These are phyloP conservation scores for Exophiala sideris DNA, from an alignment of 2,329 filamentous ascomycete genomes.

Conservation along the genomic window DNA sequence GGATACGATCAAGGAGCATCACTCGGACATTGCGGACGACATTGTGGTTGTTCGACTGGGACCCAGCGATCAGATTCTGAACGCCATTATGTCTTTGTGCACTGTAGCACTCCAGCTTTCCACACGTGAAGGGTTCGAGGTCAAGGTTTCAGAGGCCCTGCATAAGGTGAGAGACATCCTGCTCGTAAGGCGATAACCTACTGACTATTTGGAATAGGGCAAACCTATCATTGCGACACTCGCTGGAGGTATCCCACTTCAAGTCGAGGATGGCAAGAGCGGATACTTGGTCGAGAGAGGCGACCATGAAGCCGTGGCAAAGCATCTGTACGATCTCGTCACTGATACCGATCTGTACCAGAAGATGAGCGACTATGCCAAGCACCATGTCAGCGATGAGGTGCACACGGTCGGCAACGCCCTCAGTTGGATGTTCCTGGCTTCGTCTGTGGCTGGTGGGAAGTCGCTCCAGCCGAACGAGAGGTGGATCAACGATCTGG, in stretches of 20 bases:
- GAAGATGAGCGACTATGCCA: slow-evolving; percentile 64
- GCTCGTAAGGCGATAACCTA: background rate
- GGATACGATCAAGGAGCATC: slow-evolving; percentile 60
- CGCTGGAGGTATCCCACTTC: slow-evolving; percentile 76
- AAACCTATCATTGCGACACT: slow-evolving; percentile 72
- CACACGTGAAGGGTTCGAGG: slow-evolving; percentile 78
- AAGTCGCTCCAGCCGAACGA: slow-evolving; percentile 57
- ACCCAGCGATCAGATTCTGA: slow-evolving; percentile 75
- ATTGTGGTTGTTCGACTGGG: slow-evolving; percentile 74
- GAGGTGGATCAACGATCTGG: slow-evolving; percentile 72
- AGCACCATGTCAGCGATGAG: slow-evolving; percentile 70
- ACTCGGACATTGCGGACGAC: slow-evolving; percentile 60
- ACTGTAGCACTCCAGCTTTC: slow-evolving; percentile 75
- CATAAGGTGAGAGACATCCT: slow-evolving; percentile 52
- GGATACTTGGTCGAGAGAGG: slow-evolving; percentile 71
- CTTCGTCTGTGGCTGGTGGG: slow-evolving; percentile 61
- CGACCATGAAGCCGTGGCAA: slow-evolving; percentile 67
- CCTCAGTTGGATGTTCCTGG: slow-evolving; percentile 74
- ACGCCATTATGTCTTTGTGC: slow-evolving; percentile 69
- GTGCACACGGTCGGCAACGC: slow-evolving; percentile 78
- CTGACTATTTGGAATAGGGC: slow-evolving; percentile 40
- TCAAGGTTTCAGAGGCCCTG: slow-evolving; percentile 79
- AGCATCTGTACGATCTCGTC: slow-evolving; percentile 64
- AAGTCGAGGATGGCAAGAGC: slow-evolving; percentile 67
- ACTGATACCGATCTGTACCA: slow-evolving; percentile 62